Percentiles rank a stretch among this genome's conserved stretches.
Conservation (phyloP, 148 eudicot species). For the Rhododendron williamsianum region DNA sequence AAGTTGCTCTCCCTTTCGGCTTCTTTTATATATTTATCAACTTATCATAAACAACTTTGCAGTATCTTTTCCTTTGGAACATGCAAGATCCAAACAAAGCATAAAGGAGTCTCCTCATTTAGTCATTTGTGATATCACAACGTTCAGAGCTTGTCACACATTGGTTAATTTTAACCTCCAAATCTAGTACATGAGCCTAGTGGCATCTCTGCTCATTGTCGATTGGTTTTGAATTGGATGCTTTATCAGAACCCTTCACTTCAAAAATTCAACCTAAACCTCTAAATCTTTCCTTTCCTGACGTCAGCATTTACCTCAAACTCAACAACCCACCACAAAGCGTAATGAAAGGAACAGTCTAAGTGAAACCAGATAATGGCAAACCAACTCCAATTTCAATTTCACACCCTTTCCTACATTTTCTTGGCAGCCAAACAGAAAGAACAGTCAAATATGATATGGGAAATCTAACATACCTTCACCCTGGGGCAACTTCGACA, state of each 20-base stretch:
- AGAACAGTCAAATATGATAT: background rate
- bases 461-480: constrained; percentile 25
- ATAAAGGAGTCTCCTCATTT: background rate
- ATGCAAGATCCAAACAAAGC: background rate
- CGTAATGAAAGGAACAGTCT: background rate
- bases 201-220: too few relatives aligned
- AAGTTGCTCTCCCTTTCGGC: background rate
- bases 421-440: constrained; percentile 7
- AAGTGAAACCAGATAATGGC: background rate
- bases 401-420: background rate
- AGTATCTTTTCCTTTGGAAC: background rate
- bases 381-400: background rate
- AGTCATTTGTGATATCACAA: background rate
- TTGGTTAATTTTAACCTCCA: too few relatives aligned
- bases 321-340: background rate
- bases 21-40: background rate
- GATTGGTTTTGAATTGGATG: too few relatives aligned
- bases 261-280: background rate
- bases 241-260: too few relatives aligned
- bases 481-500: constrained; percentile 26
- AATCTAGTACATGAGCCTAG: too few relatives aligned
- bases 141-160: background rate
- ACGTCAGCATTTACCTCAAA: background rate
- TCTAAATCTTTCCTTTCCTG: background rate
- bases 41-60: background rate